Evolutionary conservation across 2,329 filamentous ascomycete species (phyloP).

Genomic region (Penicillium freii): DNA sequence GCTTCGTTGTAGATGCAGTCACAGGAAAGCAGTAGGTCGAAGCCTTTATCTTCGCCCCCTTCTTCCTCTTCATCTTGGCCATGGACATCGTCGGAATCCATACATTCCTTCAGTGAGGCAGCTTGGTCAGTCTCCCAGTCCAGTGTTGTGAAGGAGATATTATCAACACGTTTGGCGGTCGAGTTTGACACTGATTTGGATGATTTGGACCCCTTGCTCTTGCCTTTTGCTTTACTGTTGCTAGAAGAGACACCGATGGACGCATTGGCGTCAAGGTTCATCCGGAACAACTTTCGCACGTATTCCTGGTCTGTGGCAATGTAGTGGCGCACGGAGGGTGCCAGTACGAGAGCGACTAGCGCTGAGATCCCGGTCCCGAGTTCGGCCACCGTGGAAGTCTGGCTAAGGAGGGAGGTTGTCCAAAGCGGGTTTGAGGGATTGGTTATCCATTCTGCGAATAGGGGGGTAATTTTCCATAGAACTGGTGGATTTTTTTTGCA

Average conservation of each 20-base stretch:
- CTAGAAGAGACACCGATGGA: neutral
- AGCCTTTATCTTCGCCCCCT: conserved; percentile 43
- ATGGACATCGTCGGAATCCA: conserved; percentile 21
- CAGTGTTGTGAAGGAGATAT: conserved; percentile 60
- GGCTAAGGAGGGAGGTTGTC: conserved; percentile 51
- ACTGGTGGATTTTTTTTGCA: conserved; percentile 50
- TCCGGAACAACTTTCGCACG: conserved; percentile 70
- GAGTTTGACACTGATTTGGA: conserved; percentile 1
- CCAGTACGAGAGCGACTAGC: conserved; percentile 69
- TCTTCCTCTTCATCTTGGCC: conserved; percentile 18
- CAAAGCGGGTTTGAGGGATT: conserved; percentile 61
- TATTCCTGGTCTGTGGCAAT: conserved; percentile 87
- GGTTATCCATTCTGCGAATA: conserved; percentile 77
- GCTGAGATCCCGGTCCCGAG: conserved; percentile 86
- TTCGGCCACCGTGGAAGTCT: conserved; percentile 66
- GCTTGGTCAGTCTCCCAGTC: conserved; percentile 74
- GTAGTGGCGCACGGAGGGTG: conserved; percentile 61
- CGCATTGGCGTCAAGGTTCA: conserved; percentile 62
- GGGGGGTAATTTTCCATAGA: conserved; percentile 86
- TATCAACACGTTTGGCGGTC: conserved; percentile 17
- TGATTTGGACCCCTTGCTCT: conserved; percentile 7
- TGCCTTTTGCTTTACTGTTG: conserved; percentile 4
- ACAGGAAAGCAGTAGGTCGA: conserved; percentile 77
- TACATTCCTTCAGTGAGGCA: conserved; percentile 31
- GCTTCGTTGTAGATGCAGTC: conserved; percentile 96